Evolutionary conservation across 441 rosid genomes (phyloP).

Genomic region (Sinapis alba): DNA sequence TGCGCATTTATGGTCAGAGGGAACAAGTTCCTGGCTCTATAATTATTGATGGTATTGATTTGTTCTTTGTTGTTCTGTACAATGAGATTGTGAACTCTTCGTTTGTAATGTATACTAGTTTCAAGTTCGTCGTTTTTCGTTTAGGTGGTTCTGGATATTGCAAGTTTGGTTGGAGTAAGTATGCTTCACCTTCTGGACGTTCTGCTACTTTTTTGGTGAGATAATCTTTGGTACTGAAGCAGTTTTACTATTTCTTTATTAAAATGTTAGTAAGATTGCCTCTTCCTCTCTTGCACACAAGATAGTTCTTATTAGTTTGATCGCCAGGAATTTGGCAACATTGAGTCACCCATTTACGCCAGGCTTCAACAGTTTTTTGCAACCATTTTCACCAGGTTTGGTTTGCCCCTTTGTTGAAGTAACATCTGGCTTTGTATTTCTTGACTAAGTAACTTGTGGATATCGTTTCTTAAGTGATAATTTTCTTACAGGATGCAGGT

Average conservation of each 20-base stretch:
- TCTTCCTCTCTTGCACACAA: constrained; percentile 27
- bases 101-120: neutral
- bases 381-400: constrained; percentile 72
- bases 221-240: constrained; percentile 2
- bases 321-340: constrained; percentile 90
- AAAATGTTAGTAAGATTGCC: constrained; percentile 12
- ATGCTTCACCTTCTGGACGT: constrained; percentile 69
- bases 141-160: constrained; percentile 95
- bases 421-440: neutral
- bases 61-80: neutral
- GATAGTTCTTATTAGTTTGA: constrained; percentile 36
- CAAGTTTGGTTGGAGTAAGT: constrained; percentile 92
- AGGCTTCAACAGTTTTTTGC: constrained; percentile 71
- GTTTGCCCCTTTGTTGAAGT: neutral
- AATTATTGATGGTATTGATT: constrained; percentile 68
- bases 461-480: constrained; percentile 8
- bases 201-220: constrained; percentile 87
- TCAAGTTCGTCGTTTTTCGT: neutral
- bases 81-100: neutral
- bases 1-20: constrained; percentile 69
- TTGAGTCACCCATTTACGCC: constrained; percentile 80
- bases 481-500: constrained; percentile 78
- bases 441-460: neutral
- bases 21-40: constrained; percentile 65
- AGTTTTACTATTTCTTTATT: neutral